These are phyloP conservation scores for Rutstroemia sp. DNA, from an alignment of 2,329 filamentous ascomycete genomes.

Conservation along the genomic window DNA sequence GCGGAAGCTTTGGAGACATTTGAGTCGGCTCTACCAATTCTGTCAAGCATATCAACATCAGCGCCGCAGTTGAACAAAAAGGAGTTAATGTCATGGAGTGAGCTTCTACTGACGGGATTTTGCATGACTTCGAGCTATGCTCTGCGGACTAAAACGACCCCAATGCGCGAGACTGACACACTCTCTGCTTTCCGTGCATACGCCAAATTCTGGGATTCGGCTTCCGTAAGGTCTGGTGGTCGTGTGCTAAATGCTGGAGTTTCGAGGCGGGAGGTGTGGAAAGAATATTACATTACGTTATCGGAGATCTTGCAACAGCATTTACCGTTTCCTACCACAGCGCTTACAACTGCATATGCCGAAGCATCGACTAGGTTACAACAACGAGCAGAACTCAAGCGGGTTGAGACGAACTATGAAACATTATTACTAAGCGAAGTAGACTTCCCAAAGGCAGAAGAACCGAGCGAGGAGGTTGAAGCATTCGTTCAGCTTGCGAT, in stretches of 20 bases:
- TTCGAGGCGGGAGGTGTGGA: constrained; percentile 67
- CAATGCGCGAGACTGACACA: constrained; percentile 44
- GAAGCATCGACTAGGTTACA: constrained; percentile 52
- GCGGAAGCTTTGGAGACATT: constrained; percentile 60
- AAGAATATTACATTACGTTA: constrained; percentile 73
- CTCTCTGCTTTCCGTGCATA: constrained; percentile 57
- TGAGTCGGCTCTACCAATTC: constrained; percentile 55
- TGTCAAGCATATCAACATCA: constrained; percentile 46
- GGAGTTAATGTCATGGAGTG: constrained; percentile 71
- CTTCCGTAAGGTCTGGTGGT: constrained; percentile 41
- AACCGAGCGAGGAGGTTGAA: constrained; percentile 73
- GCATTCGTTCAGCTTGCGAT: constrained; percentile 72
- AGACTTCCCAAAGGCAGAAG: constrained; percentile 75
- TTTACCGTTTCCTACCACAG: constrained; percentile 48
- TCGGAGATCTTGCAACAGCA: constrained; percentile 67
- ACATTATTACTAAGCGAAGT: constrained; percentile 69
- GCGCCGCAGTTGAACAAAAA: constrained; percentile 41
- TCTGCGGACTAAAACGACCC: constrained; percentile 42
- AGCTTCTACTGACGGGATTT: constrained; percentile 67
- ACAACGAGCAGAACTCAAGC: constrained; percentile 70
- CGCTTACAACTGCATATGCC: constrained; percentile 32
- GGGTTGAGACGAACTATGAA: constrained; percentile 74
- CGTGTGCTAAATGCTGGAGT: constrained; percentile 52
- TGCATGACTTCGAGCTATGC: constrained; percentile 62
- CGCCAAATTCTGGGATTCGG: constrained; percentile 58